Evolutionary conservation across 306 rosid genomes (phyloP).

Genomic region (Castanopsis chinensis): DNA sequence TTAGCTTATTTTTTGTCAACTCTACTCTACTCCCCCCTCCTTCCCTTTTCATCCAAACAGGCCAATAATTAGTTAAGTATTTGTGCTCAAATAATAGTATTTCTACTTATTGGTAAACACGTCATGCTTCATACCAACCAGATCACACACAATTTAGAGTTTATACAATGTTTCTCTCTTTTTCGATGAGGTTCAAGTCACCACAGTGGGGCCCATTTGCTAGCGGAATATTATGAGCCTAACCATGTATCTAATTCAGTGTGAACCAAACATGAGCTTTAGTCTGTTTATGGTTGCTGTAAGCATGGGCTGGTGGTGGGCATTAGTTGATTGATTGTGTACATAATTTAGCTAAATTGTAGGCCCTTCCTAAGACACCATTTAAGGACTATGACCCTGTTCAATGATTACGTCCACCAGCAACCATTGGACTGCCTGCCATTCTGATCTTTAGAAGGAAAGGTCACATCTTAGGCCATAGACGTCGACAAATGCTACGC

Average conservation of each 20-base stretch:
- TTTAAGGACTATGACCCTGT: slow-evolving; percentile 16
- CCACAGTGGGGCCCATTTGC: neutral
- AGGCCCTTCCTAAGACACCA: slow-evolving; percentile 21
- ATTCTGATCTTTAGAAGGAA: slow-evolving; percentile 15
- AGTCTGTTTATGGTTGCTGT: slow-evolving; percentile 15
- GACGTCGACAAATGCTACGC: neutral
- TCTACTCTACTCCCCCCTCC: too few relatives aligned
- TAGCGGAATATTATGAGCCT: neutral
- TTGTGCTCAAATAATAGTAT: neutral
- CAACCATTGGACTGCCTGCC: slow-evolving; percentile 3
- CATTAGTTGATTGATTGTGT: neutral
- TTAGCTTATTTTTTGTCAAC: too few relatives aligned
- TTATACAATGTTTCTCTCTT: slow-evolving; percentile 8
- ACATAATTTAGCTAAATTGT: slow-evolving; percentile 16
- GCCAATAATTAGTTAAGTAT: neutral
- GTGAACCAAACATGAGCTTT: slow-evolving; percentile 15
- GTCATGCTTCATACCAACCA: slow-evolving; percentile 7
- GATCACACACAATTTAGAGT: neutral
- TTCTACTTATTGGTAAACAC: slow-evolving; percentile 14
- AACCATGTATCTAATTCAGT: slow-evolving; percentile 17
- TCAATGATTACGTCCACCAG: slow-evolving; percentile 18
- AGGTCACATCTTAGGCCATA: slow-evolving; percentile 16
- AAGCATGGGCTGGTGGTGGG: slow-evolving; percentile 4
- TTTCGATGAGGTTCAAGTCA: slow-evolving; percentile 9
- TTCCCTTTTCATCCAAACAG: too few relatives aligned